Evolutionary conservation across 352 stramenopile genomes (phyloP), one percentile per base, ranked within the genome.

Genomic region (Phytophthora parvispora): DNA sequence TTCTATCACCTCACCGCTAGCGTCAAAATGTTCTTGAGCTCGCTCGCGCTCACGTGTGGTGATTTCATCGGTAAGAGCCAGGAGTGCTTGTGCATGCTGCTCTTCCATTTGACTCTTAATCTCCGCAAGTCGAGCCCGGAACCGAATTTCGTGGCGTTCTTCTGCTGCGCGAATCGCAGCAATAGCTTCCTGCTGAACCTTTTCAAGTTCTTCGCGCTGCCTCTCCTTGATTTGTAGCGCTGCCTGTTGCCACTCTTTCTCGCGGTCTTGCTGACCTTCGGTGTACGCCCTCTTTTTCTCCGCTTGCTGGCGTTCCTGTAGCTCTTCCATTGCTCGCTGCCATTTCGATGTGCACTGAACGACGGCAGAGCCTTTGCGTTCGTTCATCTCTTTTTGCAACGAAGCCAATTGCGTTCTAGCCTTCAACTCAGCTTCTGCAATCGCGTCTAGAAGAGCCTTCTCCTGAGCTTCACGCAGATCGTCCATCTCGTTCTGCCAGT

Each of bases 211-310:
- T 34, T 93, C 82, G 25, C 89, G 86, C 36, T 95, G 87, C 32
- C 84, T 83, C 16, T 80, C 77, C 54, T 95, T 95, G 64, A 95
- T 94, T 52, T 90, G 76, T 5, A 72, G 18, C 2, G 87, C 87
- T 4, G 87, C 87, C 45, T 89, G 79, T 55, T 94, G 87, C 87
- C 87, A 95, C 43, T 94, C 86, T 10, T 71, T 80, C 58, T 95
- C 87, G 1, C 87, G 86, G 67, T 95, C 87, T 38, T 84, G 70
- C 8, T 86, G n/a, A 1, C 87, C 87, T 63, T 74, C 78, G 5
- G 88, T 79, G 57, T 95, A 95, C 25, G 74, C 65, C 5, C 78
- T 62, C 24, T 83, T 83, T 45, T 87, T 93, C 24, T 95, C 87
- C 6, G 82, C 57, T 18, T 92, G 81, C 0, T 93, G 57, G 6